Percentiles rank a stretch among this genome's conserved stretches.
Conservation (phyloP, 768 basidiomycete genomes). For the Suillus plorans region DNA sequence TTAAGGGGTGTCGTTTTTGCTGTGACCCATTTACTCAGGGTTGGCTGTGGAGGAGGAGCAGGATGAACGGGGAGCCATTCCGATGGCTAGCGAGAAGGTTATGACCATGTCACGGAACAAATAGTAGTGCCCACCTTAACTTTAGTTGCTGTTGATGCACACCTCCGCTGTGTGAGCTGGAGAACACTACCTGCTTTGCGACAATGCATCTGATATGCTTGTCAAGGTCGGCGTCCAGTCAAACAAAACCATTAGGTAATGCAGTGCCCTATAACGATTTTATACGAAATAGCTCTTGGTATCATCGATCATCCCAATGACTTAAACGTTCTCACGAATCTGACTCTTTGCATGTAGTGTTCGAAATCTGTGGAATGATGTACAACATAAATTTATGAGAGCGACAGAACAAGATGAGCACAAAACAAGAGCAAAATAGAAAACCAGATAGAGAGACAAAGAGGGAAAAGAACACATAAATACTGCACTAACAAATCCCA, state of each 20-base stretch:
- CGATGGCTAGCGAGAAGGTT: conserved; percentile 6
- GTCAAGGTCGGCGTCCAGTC: neutral
- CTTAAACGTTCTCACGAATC: too few relatives aligned
- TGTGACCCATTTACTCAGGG: conserved; percentile 13
- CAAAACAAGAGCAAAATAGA: neutral
- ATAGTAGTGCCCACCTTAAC: neutral
- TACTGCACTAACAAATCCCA: neutral
- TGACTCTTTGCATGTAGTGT: too few relatives aligned
- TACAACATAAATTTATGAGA: neutral
- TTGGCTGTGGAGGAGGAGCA: conserved; percentile 5
- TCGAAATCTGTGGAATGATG: neutral
- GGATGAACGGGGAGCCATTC: conserved; percentile 4
- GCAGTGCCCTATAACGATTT: neutral
- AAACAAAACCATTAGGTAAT: too few relatives aligned
- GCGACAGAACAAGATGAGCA: neutral
- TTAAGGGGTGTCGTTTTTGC: neutral
- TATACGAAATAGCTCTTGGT: too few relatives aligned
- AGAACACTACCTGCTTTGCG: conserved; percentile 3
- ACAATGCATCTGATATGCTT: conserved; percentile 4
- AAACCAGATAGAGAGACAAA: neutral
- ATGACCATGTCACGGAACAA: neutral
- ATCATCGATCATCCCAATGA: too few relatives aligned
- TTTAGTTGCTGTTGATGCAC: conserved; percentile 7
- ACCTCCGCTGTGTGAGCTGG: conserved; percentile 5
- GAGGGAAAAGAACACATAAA: neutral